Base-by-base conservation (phyloP, 2,329 filamentous ascomycete genomes). In the Cryphonectria naterciae region DNA sequence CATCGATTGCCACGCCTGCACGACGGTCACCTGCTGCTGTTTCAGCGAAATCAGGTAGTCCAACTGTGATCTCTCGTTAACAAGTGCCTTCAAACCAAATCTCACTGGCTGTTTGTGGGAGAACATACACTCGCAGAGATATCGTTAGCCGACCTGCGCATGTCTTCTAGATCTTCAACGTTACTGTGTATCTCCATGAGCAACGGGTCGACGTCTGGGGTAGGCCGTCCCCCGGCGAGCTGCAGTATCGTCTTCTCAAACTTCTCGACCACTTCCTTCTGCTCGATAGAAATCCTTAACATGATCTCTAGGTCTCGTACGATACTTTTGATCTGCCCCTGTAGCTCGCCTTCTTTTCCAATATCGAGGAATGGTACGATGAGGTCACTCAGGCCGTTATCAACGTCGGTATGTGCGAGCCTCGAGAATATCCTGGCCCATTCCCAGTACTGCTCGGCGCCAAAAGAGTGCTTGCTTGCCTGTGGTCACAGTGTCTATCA, bases 291-390 rank as follows among this genome's bases (percentile, higher is more conserved):
- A 19, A 85, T 77, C 19, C 80, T 77, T 0, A 81, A 75, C 77
- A 86, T 84, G 67, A 86, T 86, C 11, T 82, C 80, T 0, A 86
- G 78, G 71, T 86, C 84, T 19, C 85, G 84, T 1, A 82, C 74
- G 32, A 86, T 84, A 58, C 86, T 84, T 65, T 84, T 83, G 13
- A 83, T 81, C 66, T 86, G 84, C 0, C 78, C 75, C 43, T 84
- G 80, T 0, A 86, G 75, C 28, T 79, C 77, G 0, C 81, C 82
- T 71, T 85, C 83, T 0, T 79, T 78, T 2, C 80, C 81, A 35
- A 85, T 84, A 67, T 84, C 79, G 0, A 85, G 78, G 0, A 82
- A 76, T 75, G 65, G 70, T 1, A 73, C 70, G 13, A 72, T 70
- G 6, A 73, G 28, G 43, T 72, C 70, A n/a, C 68, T 71, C 39